phyloP scores from a whole-genome alignment of 2,329 filamentous ascomycete genomes.

The Rutstroemia sydowiana region DNA sequence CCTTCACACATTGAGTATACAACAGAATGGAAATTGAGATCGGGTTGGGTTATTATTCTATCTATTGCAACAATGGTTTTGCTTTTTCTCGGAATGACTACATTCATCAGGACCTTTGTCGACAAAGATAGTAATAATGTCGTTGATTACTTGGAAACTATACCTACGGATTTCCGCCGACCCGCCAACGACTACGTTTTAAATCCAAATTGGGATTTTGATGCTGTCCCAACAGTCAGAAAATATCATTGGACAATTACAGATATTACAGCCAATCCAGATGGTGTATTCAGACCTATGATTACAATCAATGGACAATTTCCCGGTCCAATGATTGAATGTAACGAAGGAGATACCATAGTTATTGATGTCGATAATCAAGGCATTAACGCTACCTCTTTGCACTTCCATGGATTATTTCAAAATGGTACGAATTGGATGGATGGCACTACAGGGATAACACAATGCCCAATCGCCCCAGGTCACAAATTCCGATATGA shows the following conservation, averaged over 20 bases:
- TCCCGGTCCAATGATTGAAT: conserved; percentile 65
- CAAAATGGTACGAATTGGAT: conserved; percentile 69
- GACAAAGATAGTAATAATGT: conserved; percentile 7
- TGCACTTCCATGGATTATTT: conserved; percentile 75
- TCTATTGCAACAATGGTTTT: conserved; percentile 18
- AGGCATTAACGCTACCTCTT: conserved; percentile 52
- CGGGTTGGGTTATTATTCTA: conserved; percentile 22
- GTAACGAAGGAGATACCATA: conserved; percentile 66
- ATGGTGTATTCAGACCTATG: conserved; percentile 50
- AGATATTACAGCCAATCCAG: conserved; percentile 52
- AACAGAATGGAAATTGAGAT: conserved; percentile 27
- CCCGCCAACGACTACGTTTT: conserved; percentile 48
- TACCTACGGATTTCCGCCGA: conserved; percentile 23
- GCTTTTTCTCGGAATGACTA: conserved; percentile 18
- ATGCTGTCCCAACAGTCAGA: conserved; percentile 42
- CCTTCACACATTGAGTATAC: conserved; percentile 17
- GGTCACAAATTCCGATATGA: conserved; percentile 57
- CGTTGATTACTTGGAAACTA: conserved; percentile 12
- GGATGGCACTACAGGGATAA: conserved; percentile 60
- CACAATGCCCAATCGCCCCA: conserved; percentile 58
- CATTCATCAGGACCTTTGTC: conserved; percentile 23
- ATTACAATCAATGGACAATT: conserved; percentile 70
- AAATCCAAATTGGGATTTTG: conserved; percentile 47
- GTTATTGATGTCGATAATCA: conserved; percentile 63
- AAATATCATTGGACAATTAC: conserved; percentile 54